These are phyloP conservation scores for Silene coronaria DNA, from an alignment of 179 eudicot genomes.

Conservation along the genomic window DNA sequence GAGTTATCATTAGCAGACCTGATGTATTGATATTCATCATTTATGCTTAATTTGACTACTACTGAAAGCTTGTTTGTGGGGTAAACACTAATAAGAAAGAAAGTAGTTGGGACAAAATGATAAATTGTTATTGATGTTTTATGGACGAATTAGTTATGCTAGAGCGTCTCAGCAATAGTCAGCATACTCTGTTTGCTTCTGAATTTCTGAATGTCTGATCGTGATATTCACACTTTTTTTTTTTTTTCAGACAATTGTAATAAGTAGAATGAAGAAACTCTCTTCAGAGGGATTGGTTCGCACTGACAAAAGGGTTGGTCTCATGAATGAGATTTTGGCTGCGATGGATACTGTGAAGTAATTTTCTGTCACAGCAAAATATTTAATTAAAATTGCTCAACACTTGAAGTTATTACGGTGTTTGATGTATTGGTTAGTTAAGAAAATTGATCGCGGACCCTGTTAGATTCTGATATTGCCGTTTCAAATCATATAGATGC, in stretches of 20 bases:
- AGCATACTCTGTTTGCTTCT: background rate
- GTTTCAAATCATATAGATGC: background rate
- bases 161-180: background rate
- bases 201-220: too few species aligned
- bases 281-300: conserved; percentile 66
- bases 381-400: background rate
- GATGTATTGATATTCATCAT: too few species aligned
- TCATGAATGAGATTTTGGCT: conserved; percentile 87
- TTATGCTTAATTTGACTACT: background rate
- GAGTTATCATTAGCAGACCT: too few species aligned
- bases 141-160: background rate
- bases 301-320: conserved; percentile 88
- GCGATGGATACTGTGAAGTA: conserved; percentile 65
- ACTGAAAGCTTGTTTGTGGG: background rate
- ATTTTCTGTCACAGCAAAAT: background rate
- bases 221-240: background rate
- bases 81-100: background rate
- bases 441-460: background rate
- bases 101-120: background rate
- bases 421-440: background rate
- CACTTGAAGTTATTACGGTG: background rate
- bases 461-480: background rate
- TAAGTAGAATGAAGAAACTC: conserved; percentile 66
- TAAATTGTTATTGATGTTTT: background rate
- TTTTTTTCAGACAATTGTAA: conserved; percentile 44